Evolutionary conservation across 2,329 filamentous ascomycete species (phyloP).

Genomic region (Dryadomyces quercus-mongolicae): DNA sequence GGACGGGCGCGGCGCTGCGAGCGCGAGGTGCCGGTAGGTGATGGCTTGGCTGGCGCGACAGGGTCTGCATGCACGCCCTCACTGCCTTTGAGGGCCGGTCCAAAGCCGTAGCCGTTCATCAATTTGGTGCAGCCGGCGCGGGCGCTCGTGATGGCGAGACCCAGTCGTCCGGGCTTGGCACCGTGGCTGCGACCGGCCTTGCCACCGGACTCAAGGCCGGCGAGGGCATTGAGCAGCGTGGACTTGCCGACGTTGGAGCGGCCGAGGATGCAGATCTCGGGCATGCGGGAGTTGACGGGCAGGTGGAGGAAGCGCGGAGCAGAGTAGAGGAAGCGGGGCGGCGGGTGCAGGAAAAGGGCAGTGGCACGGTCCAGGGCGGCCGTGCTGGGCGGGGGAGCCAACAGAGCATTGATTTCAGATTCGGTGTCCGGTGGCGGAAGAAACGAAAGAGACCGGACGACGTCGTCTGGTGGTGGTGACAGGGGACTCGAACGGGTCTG

Average conservation of each 20-base stretch:
- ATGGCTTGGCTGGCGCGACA: constrained; percentile 1
- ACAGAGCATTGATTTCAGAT: constrained; percentile 11
- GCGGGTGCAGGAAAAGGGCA: constrained; percentile 15
- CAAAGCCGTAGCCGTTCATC: constrained; percentile 45
- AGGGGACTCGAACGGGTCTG: too few relatives aligned
- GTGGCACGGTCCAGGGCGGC: constrained; percentile 14
- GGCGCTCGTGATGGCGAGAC: constrained; percentile 36
- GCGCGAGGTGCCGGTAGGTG: constrained; percentile 8
- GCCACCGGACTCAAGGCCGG: constrained; percentile 27
- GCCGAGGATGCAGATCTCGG: constrained; percentile 65
- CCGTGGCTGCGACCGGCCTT: constrained; percentile 18
- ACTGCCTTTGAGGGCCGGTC: constrained; percentile 20
- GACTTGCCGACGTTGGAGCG: constrained; percentile 88
- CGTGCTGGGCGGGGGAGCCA: not conserved
- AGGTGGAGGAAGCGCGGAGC: constrained; percentile 35
- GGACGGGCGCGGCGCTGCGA: constrained; percentile 10
- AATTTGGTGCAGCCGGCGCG: constrained; percentile 39
- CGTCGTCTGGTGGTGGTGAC: too few relatives aligned
- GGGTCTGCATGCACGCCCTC: constrained; percentile 12
- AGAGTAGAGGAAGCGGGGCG: constrained; percentile 33
- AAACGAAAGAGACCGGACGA: not conserved
- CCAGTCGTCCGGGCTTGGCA: constrained; percentile 27
- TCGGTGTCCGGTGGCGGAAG: constrained; percentile 5
- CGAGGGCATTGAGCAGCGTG: constrained; percentile 73
- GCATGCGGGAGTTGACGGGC: constrained; percentile 36